Percentiles rank a stretch among this genome's conserved stretches.
These are phyloP conservation scores for Leccinellum rugosiceps DNA, from an alignment of 768 basidiomycete genomes.

Conservation along the genomic window DNA sequence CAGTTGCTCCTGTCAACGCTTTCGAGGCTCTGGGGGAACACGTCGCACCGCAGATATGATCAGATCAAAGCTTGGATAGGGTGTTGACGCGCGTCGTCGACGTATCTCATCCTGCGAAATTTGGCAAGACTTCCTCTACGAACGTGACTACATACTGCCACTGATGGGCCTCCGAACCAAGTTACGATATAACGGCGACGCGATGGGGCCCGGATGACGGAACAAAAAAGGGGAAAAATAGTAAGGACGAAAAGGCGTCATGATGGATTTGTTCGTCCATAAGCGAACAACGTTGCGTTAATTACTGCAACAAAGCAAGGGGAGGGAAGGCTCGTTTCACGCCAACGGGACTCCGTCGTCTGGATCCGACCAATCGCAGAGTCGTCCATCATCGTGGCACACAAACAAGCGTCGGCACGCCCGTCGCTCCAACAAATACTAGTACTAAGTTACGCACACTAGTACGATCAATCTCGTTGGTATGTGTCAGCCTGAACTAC, in stretches of 20 bases:
- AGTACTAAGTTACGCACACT: no score
- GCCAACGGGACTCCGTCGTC: not conserved
- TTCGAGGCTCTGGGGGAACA: not conserved
- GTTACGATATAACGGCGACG: not conserved
- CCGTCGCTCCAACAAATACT: not conserved
- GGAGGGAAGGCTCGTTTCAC: not conserved
- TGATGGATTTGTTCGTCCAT: not conserved
- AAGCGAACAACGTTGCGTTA: not conserved
- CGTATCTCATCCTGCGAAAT: not conserved
- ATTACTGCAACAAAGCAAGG: not conserved
- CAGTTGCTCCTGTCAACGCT: slow-evolving; percentile 5
- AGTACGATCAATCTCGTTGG: not conserved
- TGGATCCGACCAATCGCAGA: not conserved
- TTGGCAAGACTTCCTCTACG: not conserved
- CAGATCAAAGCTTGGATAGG: not conserved
- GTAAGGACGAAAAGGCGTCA: not conserved
- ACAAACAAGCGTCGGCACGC: not conserved
- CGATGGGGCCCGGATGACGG: not conserved
- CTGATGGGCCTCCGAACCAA: not conserved
- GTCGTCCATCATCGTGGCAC: not conserved
- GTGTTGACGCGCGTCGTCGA: not conserved
- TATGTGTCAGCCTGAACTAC: not conserved
- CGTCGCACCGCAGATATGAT: not conserved
- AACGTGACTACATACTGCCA: not conserved
- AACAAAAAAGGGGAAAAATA: not conserved